Conservation (phyloP, 805 yeast genomes). For the Nakazawaea populi region DNA sequence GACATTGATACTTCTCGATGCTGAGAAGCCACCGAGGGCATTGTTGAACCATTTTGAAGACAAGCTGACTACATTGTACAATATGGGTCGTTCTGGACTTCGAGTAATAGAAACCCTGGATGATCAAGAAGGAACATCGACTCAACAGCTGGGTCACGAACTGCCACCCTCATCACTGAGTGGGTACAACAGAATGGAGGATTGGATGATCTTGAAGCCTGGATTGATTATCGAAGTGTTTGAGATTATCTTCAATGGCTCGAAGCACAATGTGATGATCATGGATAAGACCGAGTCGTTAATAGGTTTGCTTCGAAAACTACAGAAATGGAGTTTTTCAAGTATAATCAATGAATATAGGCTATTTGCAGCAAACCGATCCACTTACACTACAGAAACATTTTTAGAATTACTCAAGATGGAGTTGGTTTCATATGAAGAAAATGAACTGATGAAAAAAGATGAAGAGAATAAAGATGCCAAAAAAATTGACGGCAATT, state of each 20-base stretch:
- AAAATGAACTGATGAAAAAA: slow-evolving; percentile 12
- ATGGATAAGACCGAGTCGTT: slow-evolving; percentile 79
- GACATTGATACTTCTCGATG: slow-evolving; percentile 71
- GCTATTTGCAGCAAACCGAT: slow-evolving; percentile 62
- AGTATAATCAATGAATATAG: slow-evolving; percentile 83
- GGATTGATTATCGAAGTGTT: slow-evolving; percentile 61
- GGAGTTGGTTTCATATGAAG: slow-evolving; percentile 38
- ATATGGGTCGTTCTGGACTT: slow-evolving; percentile 38
- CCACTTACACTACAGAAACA: slow-evolving; percentile 76
- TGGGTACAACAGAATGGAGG: slow-evolving; percentile 22
- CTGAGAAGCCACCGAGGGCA: slow-evolving; percentile 76
- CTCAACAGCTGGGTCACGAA: background rate
- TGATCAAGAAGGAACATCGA: slow-evolving; percentile 10
- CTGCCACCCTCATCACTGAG: background rate
- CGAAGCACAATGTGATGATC: slow-evolving; percentile 61
- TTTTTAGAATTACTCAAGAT: slow-evolving; percentile 70
- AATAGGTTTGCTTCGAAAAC: slow-evolving; percentile 72
- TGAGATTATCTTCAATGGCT: slow-evolving; percentile 55
- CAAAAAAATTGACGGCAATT: slow-evolving; percentile 5
- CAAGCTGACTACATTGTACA: slow-evolving; percentile 45
- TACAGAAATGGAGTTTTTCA: slow-evolving; percentile 86
- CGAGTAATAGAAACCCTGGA: slow-evolving; percentile 22
- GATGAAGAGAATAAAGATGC: slow-evolving; percentile 11
- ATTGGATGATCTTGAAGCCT: slow-evolving; percentile 74
- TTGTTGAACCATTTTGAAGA: slow-evolving; percentile 60